A percentile compares a stretch with the other conserved stretches of the same genome.
These are phyloP conservation scores for Diaporthe sp. DNA, from an alignment of 2,329 filamentous ascomycete species.

Conservation along the genomic window DNA sequence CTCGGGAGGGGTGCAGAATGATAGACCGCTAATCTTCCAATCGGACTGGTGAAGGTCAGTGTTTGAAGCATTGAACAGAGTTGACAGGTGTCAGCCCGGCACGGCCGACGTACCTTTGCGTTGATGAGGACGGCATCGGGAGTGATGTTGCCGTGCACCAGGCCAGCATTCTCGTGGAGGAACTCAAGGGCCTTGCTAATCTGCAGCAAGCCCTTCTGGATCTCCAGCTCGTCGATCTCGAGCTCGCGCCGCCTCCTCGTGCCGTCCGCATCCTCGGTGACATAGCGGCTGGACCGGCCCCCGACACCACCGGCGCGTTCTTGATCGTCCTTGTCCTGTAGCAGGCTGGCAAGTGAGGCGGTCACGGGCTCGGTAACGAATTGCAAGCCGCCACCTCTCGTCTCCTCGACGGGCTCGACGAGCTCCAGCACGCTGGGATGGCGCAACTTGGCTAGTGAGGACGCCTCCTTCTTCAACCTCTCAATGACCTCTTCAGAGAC, in stretches of 20 bases:
- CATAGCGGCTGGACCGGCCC: conserved; percentile 82
- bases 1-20: conserved; percentile 87
- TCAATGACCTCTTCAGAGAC: conserved; percentile 92
- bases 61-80: background rate
- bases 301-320: conserved; percentile 78
- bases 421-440: conserved; percentile 95
- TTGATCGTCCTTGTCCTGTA: conserved; percentile 91
- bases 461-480: conserved; percentile 90
- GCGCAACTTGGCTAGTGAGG: conserved; percentile 86
- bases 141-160: conserved; percentile 95
- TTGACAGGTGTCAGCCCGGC: background rate
- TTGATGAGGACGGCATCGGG: conserved; percentile 96
- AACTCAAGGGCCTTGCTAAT: conserved; percentile 96
- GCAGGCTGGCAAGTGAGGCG: conserved; percentile 84
- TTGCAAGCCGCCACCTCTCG: conserved; percentile 89
- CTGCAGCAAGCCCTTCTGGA: conserved; percentile 95
- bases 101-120: conserved; percentile 75
- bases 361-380: conserved; percentile 96
- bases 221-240: conserved; percentile 96
- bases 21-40: conserved; percentile 97
- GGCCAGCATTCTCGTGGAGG: conserved; percentile 91
- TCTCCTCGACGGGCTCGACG: conserved; percentile 96
- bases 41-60: conserved; percentile 75
- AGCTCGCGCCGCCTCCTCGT: conserved; percentile 81
- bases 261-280: conserved; percentile 84